Base-by-base conservation (phyloP, 306 rosid species). In the Trifolium dubium region DNA sequence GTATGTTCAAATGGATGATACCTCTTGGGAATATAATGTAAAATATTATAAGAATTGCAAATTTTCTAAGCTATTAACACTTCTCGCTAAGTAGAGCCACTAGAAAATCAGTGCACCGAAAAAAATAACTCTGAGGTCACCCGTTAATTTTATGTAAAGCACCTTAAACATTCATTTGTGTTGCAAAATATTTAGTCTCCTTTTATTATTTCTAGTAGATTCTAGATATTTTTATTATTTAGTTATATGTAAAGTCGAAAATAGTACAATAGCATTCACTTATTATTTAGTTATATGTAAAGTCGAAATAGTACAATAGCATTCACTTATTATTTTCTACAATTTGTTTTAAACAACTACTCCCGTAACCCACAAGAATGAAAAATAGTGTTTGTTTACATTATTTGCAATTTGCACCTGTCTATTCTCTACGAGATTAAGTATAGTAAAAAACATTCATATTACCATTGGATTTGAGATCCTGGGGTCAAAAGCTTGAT, bases 401-500 rank as follows among this genome's bases (percentile, higher is more conserved):
- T 80, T 73, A 23, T 73, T 77, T 64, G 58, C 46, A 62, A 56
- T 56, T 39, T 54, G 41, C 61, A 55, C 32, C 30, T 43, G 64
- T 67, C 55, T 69, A 64, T 53, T 35, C 17, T 30, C 47, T 10
- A 54, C 3, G 13, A 54, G 49, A 44, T 71, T 6, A 41, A 79
- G 46, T 31, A 64, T 9, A 60, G 41, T 10, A 75, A 40, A 35
- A 35, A 66, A 68, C 46, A 49, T 39, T 65, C 66, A 70, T 83
- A 73, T 81, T 94, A 94, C 96, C 92, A 64, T 80, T 80, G 91
- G 80, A 64, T 83, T 93, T 71, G 90, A 80, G 71, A 94, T 81
- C 79, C 92, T 80, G 47, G 91, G 86, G 60, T 92, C 91, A 69
- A 87, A 69, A 55, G 91, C 83, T 78, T 89, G 97, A 85, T 94